Percentiles rank a stretch among this genome's conserved stretches.
phyloP scores from a whole-genome alignment of 805 yeast genomes.

The Torulaspora delbrueckii region DNA sequence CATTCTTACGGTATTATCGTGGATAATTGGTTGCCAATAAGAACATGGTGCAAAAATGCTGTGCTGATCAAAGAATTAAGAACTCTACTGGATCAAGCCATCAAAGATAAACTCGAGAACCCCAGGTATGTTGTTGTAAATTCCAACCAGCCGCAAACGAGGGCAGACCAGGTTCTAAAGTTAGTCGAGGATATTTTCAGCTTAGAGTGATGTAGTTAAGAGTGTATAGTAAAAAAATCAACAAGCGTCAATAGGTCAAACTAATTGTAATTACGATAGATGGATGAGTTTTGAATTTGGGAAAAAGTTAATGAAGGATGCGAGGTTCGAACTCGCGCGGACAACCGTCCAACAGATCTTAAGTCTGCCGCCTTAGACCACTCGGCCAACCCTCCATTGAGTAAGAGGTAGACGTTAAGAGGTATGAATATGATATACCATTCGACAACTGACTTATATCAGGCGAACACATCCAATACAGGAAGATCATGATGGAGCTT shows the following conservation, averaged over 20 bases:
- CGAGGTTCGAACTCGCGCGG: conserved; percentile 38
- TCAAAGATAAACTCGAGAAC: conserved; percentile 54
- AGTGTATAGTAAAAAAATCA: too few species aligned
- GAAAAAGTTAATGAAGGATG: conserved; percentile 12
- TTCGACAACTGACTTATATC: too few species aligned
- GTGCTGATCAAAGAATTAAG: conserved; percentile 73
- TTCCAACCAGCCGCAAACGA: conserved; percentile 11
- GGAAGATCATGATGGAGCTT: too few species aligned
- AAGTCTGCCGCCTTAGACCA: too few species aligned
- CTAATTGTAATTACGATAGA: not conserved
- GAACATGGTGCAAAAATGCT: conserved; percentile 93
- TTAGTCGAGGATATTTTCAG: conserved; percentile 40
- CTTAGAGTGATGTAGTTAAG: conserved; percentile 12
- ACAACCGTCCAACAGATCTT: conserved; percentile 26
- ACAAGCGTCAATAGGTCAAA: not conserved
- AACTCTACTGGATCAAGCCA: conserved; percentile 57
- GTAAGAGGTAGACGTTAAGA: too few species aligned
- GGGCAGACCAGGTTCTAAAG: conserved; percentile 37
- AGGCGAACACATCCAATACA: too few species aligned
- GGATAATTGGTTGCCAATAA: conserved; percentile 84
- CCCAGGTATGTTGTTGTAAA: conserved; percentile 37
- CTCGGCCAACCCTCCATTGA: too few species aligned
- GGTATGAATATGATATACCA: too few species aligned
- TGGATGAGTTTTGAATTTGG: too few species aligned
- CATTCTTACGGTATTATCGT: conserved; percentile 79